phyloP scores from a whole-genome alignment of 2,329 filamentous ascomycete species.

The Diplodia mutila region DNA sequence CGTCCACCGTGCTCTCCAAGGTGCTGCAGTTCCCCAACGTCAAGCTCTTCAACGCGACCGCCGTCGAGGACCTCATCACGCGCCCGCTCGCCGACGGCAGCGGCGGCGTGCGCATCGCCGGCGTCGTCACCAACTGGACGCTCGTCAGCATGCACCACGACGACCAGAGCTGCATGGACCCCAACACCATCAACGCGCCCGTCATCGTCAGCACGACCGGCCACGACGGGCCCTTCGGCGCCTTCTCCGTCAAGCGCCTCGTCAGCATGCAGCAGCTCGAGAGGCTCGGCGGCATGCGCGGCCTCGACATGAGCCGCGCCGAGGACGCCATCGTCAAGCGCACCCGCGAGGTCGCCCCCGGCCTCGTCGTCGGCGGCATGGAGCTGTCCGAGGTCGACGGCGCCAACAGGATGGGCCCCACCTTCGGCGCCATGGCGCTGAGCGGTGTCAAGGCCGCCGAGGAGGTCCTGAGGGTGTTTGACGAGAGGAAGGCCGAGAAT shows the following conservation, averaged over 20 bases:
- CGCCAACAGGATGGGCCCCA: slow-evolving; percentile 88
- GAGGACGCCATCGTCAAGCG: slow-evolving; percentile 94
- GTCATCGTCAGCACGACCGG: slow-evolving; percentile 88
- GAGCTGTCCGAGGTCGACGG: slow-evolving; percentile 89
- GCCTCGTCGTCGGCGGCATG: slow-evolving; percentile 93
- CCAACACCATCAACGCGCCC: slow-evolving; percentile 93
- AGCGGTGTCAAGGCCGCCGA: slow-evolving; percentile 90
- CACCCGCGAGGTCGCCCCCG: slow-evolving; percentile 84
- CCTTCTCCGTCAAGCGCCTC: slow-evolving; percentile 87
- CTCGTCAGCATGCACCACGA: slow-evolving; percentile 85
- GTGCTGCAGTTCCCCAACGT: slow-evolving; percentile 86
- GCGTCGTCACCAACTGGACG: slow-evolving; percentile 96
- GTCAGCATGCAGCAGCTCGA: slow-evolving; percentile 85
- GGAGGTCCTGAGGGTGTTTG: slow-evolving; percentile 78
- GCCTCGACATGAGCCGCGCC: slow-evolving; percentile 87
- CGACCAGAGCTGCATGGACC: slow-evolving; percentile 94
- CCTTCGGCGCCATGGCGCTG: slow-evolving; percentile 87
- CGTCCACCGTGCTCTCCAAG: slow-evolving; percentile 80
- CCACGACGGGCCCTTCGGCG: slow-evolving; percentile 88
- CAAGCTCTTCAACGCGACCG: slow-evolving; percentile 94
- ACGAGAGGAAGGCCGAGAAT: slow-evolving; percentile 77
- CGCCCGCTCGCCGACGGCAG: slow-evolving; percentile 56
- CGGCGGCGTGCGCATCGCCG: slow-evolving; percentile 70
- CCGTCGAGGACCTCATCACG: slow-evolving; percentile 91
- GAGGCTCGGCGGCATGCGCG: slow-evolving; percentile 88